Percentiles rank a stretch among this genome's conserved stretches.
Evolutionary conservation across 768 basidiomycete genomes (phyloP).

Genomic region (Gloeostereum incarnatum): DNA sequence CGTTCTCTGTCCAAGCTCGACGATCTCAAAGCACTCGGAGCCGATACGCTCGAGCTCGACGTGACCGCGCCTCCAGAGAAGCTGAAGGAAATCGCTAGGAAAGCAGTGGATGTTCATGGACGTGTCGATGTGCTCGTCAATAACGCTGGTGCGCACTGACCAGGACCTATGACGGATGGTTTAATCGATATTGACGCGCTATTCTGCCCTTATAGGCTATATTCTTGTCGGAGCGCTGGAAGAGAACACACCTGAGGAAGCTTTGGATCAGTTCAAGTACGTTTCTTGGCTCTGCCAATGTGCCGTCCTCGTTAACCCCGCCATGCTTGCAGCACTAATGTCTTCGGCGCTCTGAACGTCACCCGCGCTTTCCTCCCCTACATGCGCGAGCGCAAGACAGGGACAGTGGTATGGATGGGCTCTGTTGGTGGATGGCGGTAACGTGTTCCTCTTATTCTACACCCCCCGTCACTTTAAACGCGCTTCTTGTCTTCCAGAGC

Average conservation of each 20-base stretch:
- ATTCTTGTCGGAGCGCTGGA: conserved; percentile 22
- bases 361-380: conserved; percentile 36
- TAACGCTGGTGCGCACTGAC: conserved; percentile 17
- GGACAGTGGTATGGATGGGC: conserved; percentile 33
- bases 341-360: conserved; percentile 36
- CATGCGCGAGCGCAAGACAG: conserved; percentile 31
- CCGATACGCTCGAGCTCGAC: conserved; percentile 15
- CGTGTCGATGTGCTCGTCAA: conserved; percentile 16
- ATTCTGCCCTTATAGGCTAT: conserved; percentile 17
- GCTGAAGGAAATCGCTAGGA: conserved; percentile 11
- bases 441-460: background rate
- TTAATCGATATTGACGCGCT: conserved; percentile 15
- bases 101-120: conserved; percentile 14
- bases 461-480: background rate
- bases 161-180: conserved; percentile 28
- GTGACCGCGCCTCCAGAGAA: conserved; percentile 12
- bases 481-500: conserved; percentile 11
- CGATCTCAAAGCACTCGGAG: conserved; percentile 16
- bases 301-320: background rate
- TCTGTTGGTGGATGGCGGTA: conserved; percentile 32
- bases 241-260: conserved; percentile 31
- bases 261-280: conserved; percentile 25
- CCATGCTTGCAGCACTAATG: conserved; percentile 25
- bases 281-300: conserved; percentile 3
- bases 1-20: conserved; percentile 26